Base-by-base conservation (phyloP, 768 basidiomycete species). In the Myochromella boudieri region DNA sequence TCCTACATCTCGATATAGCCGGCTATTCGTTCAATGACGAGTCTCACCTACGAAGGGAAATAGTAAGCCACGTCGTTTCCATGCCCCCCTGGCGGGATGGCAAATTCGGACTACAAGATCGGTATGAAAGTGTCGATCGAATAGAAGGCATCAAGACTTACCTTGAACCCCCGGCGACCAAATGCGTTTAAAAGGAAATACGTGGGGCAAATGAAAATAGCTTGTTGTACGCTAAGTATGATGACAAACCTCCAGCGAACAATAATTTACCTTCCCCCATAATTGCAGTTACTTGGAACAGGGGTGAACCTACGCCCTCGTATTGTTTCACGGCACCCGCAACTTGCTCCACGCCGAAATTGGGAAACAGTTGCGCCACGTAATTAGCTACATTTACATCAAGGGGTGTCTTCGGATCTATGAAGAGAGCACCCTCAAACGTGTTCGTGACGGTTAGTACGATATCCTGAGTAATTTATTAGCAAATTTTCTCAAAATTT, bases 131-230 rank as follows among this genome's bases (percentile, higher is more conserved):
- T 12, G n/a, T 14, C 24, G 5, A 34, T n/a, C 11, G 8, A 22
- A 14, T 37, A 9, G 15, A 32, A 7, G 25, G 17, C 17, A 26
- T 5, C 3, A 21, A 10, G 8, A 4, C 48, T 31, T 22, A 70
- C 71, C 62, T 73, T 73, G 56, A 60, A 72, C 3, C 57, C 54
- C 6, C 51, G 50, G 8, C 53, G 54, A 4, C 26, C 50, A 44
- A 70, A 70, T 7, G 68, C 67, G 4, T 49, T 40, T 25, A 71
- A 48, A 17, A 74, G 29, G 47, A 53, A 67, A 42, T 76, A 76
- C 0, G 70, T 70, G 0, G 76, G 75, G 47, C 75, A 78, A 10
- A 70, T 65, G 39, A 76, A 71, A 27, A 77, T 72, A 3, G 74
- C 76, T 70, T 37, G 14, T 26, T 8, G 3, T 10, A 14, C 17